Evolutionary conservation across 148 eudicot species (phyloP).

Genomic region (Rhododendron henanense): DNA sequence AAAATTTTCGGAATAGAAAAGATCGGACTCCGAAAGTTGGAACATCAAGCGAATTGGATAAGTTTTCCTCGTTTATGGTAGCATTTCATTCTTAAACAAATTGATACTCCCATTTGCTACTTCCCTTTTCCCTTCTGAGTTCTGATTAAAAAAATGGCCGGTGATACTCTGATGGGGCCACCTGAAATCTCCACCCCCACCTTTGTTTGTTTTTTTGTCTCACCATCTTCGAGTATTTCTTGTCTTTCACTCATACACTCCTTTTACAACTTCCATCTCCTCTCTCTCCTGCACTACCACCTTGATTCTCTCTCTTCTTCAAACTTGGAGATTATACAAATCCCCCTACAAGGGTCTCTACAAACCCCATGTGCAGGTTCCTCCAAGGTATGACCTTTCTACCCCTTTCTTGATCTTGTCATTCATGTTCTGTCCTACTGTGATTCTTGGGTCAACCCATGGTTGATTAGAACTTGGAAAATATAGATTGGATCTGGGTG

Average conservation of each 20-base stretch:
- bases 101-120: neutral
- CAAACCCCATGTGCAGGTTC: constrained; percentile 16
- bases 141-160: neutral
- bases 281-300: constrained; percentile 3
- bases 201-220: neutral
- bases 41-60: neutral
- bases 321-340: constrained; percentile 10
- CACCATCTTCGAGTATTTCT: constrained; percentile 12
- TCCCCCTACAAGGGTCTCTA: neutral
- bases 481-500: neutral
- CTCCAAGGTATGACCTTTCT: constrained; percentile 11
- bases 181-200: constrained; percentile 8
- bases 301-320: constrained; percentile 11
- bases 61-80: neutral
- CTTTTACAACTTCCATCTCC: neutral
- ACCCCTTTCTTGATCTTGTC: neutral
- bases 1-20: accelerated
- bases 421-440: neutral
- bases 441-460: constrained; percentile 5
- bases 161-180: constrained; percentile 2
- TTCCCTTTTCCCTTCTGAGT: neutral
- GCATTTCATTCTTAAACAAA: neutral
- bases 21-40: neutral
- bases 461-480: constrained; percentile 1
- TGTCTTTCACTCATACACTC: constrained; percentile 17